These are phyloP conservation scores for Acrodontium crateriforme DNA, from an alignment of 2,329 filamentous ascomycete genomes.

Conservation along the genomic window DNA sequence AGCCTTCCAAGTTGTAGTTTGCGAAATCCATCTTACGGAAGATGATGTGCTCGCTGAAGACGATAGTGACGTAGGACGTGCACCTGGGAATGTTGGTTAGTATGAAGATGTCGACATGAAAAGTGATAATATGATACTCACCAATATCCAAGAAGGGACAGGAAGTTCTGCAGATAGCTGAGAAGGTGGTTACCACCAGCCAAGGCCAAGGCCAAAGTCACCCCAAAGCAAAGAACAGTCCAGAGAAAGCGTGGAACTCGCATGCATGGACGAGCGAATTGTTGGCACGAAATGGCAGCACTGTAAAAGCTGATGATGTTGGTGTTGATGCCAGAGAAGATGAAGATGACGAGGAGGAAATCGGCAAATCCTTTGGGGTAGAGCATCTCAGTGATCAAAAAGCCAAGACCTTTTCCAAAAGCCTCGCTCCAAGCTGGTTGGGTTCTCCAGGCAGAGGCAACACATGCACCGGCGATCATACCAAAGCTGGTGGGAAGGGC, in stretches of 20 bases:
- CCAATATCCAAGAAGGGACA: slow-evolving; percentile 35
- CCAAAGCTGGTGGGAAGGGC: slow-evolving; percentile 29
- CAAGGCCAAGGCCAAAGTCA: slow-evolving; percentile 30
- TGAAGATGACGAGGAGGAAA: slow-evolving; percentile 28
- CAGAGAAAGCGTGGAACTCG: slow-evolving; percentile 39
- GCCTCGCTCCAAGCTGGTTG: slow-evolving; percentile 28
- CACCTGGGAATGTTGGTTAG: too few species aligned
- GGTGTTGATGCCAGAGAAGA: slow-evolving; percentile 25
- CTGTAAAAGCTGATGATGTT: slow-evolving; percentile 30
- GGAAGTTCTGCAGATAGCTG: slow-evolving; percentile 33
- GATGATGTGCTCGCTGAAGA: slow-evolving; percentile 31
- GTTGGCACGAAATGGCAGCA: slow-evolving; percentile 31
- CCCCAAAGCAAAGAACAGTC: slow-evolving; percentile 30
- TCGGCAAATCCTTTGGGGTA: slow-evolving; percentile 35
- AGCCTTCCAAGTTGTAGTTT: slow-evolving; percentile 32
- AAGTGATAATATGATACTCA: too few species aligned
- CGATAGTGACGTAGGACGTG: slow-evolving; percentile 32
- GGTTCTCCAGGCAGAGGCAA: slow-evolving; percentile 22
- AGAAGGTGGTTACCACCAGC: slow-evolving; percentile 30
- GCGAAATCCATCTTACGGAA: slow-evolving; percentile 28
- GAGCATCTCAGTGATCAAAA: slow-evolving; percentile 32
- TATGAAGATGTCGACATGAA: too few species aligned
- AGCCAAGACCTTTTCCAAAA: slow-evolving; percentile 34
- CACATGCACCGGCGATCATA: slow-evolving; percentile 30
- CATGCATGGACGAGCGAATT: slow-evolving; percentile 35